Conservation (phyloP, 305 asterid species). For the Euphrasia arctica region DNA sequence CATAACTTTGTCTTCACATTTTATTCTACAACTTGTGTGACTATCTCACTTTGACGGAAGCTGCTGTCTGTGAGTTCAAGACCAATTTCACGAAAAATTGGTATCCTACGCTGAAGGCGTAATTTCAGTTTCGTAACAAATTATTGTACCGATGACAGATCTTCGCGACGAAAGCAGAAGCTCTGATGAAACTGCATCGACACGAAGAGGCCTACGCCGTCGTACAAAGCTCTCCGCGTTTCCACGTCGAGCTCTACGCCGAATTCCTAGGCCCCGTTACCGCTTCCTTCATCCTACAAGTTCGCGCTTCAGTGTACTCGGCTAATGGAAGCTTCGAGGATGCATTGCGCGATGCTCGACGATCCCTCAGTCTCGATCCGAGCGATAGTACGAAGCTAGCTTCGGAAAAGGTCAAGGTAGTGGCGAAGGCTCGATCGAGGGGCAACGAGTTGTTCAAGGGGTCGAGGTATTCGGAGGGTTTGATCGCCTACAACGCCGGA, state of each 20-base stretch:
- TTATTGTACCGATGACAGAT: too few relatives aligned
- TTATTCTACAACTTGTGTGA: too few relatives aligned
- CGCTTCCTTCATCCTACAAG: conserved; percentile 34
- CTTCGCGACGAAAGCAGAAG: conserved; percentile 53
- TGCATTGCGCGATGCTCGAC: conserved; percentile 39
- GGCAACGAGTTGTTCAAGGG: conserved; percentile 49
- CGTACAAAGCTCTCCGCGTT: conserved; percentile 31
- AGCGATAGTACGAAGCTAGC: conserved; percentile 28
- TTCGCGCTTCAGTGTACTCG: conserved; percentile 43
- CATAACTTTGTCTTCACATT: too few relatives aligned
- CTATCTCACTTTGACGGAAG: too few relatives aligned
- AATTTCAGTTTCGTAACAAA: too few relatives aligned
- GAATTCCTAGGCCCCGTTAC: conserved; percentile 38
- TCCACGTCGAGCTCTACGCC: conserved; percentile 25
- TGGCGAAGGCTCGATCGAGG: conserved; percentile 36
- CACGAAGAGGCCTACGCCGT: conserved; percentile 51
- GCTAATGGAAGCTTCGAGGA: conserved; percentile 65
- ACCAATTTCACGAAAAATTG: too few relatives aligned
- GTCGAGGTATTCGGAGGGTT: conserved; percentile 46
- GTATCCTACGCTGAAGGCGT: too few relatives aligned
- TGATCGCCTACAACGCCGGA: conserved; percentile 42
- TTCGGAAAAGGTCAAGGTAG: conserved; percentile 30
- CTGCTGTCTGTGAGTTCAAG: too few relatives aligned
- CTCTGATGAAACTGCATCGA: conserved; percentile 44
- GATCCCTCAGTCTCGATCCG: conserved; percentile 38